These are phyloP conservation scores for Dactylellina sp. DNA, from an alignment of 2,329 filamentous ascomycete species.

Conservation along the genomic window DNA sequence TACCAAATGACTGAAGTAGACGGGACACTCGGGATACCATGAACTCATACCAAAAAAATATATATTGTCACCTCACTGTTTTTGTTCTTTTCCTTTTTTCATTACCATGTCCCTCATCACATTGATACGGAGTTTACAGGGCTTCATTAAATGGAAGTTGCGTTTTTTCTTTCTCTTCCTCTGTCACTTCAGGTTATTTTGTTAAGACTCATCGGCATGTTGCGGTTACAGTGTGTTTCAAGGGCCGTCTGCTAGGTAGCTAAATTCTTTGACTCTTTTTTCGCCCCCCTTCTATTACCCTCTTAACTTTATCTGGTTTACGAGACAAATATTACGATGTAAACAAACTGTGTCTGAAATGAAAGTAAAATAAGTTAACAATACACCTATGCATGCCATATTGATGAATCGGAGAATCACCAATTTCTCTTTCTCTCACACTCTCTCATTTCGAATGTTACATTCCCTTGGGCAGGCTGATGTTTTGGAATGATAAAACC, in stretches of 20 bases:
- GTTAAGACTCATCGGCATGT: conserved; percentile 29
- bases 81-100: conserved; percentile 11
- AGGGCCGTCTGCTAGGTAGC: not conserved
- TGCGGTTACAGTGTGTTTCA: conserved; percentile 21
- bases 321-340: no score
- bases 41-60: conserved; percentile 47
- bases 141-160: conserved; percentile 50
- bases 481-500: no score
- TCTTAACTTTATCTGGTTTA: no score
- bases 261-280: not conserved
- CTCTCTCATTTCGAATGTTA: no score
- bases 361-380: no score
- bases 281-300: no score
- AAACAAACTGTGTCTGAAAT: no score
- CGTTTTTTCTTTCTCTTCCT: conserved; percentile 22
- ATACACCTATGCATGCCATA: no score
- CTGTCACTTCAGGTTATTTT: not conserved
- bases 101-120: conserved; percentile 39
- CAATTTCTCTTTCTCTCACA: no score
- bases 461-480: no score
- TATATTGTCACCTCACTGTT: conserved; percentile 13
- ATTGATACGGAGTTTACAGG: conserved; percentile 56
- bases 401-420: no score
- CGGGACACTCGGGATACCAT: conserved; percentile 36
- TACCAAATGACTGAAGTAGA: conserved; percentile 54